A percentile compares a stretch with the other conserved stretches of the same genome.
These are phyloP conservation scores for Panaeolus cyanescens DNA, from an alignment of 768 basidiomycete genomes.

Conservation along the genomic window DNA sequence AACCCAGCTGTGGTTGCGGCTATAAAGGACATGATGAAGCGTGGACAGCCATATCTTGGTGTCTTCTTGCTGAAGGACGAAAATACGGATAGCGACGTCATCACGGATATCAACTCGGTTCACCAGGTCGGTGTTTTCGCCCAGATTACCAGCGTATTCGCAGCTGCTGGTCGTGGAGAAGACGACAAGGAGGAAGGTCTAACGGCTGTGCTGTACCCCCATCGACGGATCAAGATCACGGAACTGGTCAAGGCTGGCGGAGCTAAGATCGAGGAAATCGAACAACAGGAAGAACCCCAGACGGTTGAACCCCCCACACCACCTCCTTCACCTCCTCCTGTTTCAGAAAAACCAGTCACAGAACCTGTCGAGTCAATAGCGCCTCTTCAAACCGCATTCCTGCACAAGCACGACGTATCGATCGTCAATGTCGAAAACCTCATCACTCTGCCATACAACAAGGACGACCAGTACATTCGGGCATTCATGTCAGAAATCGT, in stretches of 20 bases:
- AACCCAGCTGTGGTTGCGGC: conserved; percentile 91
- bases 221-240: conserved; percentile 85
- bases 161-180: conserved; percentile 55
- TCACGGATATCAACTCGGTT: conserved; percentile 84
- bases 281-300: conserved; percentile 47
- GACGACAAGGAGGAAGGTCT: conserved; percentile 83
- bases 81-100: conserved; percentile 88
- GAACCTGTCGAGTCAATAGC: conserved; percentile 9
- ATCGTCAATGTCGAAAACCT: conserved; percentile 90
- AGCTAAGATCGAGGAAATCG: conserved; percentile 22
- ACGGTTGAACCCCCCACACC: conserved; percentile 52
- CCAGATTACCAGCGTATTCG: conserved; percentile 93
- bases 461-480: conserved; percentile 92
- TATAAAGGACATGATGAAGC: conserved; percentile 95
- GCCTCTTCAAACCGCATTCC: conserved; percentile 81
- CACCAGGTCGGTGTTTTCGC: conserved; percentile 96
- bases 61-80: conserved; percentile 97
- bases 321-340: conserved; percentile 26
- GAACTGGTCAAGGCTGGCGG: conserved; percentile 77
- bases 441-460: conserved; percentile 77
- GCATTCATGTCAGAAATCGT: conserved; percentile 97
- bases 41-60: conserved; percentile 95
- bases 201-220: conserved; percentile 95
- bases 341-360: conserved; percentile 12
- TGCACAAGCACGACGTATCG: conserved; percentile 80